Evolutionary conservation across 768 basidiomycete genomes (phyloP), one percentile per base, ranked within the genome.

Genomic region (Pisolithus microcarpus): DNA sequence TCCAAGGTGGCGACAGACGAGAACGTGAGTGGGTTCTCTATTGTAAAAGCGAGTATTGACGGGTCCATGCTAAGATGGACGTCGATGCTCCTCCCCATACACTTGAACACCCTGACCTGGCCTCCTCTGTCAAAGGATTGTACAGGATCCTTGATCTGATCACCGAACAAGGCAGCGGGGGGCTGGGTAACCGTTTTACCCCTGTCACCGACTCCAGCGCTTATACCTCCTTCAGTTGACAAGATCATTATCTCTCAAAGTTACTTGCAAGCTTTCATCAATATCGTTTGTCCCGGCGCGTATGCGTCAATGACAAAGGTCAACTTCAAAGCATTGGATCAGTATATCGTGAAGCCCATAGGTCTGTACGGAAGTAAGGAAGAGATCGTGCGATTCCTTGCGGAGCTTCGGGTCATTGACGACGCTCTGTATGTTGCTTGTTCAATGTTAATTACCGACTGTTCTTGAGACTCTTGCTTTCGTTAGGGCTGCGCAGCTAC

Each of bases 181-280:
- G 77, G 0, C 63, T 78, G 19, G 79, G 79, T 77, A 58, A 43
- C 60, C 1, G 8, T 34, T 11, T 37, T 21, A 3, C 11, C 23
- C 23, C 6, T 15, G 9, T 38, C 23, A 8, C 21, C 37, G 23
- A 9, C 16, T 19, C 16, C 13, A 18, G 30, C 36, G 19, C 45
- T 48, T 9, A 51, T 24, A 5, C 28, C 15, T 13, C 6, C 23
- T 45, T 8, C 51, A 78, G 78, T 80, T 21, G 78, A 79, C 61
- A 81, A 81, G 57, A 71, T 81, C 36, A 74, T 81, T 58, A 80
- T 81, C 36, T 65, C 66, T 6, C 76, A 79, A 57, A 67, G 71
- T 6, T 73, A 75, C 3, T 61, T 81, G 26, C 66, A 65, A 49
- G 51, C 61, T 0, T 70, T 80, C 48, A 70, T 77, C 57, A 75